Conservation (phyloP, 495 filamentous ascomycete genomes). For the Trichoderma erinaceum region DNA sequence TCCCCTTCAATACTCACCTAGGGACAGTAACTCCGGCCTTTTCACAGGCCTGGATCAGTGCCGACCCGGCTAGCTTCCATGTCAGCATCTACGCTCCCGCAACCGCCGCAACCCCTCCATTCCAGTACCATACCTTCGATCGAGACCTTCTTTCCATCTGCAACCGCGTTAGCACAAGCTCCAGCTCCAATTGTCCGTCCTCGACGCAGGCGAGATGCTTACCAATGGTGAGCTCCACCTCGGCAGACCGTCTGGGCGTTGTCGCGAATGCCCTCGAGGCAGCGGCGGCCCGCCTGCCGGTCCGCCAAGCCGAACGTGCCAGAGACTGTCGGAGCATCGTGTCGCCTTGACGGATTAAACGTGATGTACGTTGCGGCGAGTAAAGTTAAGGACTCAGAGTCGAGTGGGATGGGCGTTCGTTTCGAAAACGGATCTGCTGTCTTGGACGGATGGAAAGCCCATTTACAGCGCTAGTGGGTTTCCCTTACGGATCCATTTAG, state of each 20-base stretch:
- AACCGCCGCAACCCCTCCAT: conserved; percentile 20
- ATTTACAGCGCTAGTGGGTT: conserved; percentile 11
- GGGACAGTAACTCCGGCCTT: conserved; percentile 90
- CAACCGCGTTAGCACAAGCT: conserved; percentile 28
- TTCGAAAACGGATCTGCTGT: conserved; percentile 2
- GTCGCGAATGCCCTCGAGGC: conserved; percentile 68
- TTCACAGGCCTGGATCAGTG: conserved; percentile 97
- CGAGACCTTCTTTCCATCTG: conserved; percentile 91
- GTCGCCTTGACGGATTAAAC: conserved; percentile 43
- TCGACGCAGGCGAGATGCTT: conserved; percentile 28
- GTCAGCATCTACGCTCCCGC: conserved; percentile 22
- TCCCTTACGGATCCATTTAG: conserved; percentile 17
- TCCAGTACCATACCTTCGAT: conserved; percentile 67
- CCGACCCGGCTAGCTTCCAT: conserved; percentile 64
- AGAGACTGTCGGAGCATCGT: conserved; percentile 86
- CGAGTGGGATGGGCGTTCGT: conserved; percentile 19
- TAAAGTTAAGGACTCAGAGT: conserved; percentile 24
- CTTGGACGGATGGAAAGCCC: conserved; percentile 6
- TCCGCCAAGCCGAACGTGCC: conserved; percentile 78
- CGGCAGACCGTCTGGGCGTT: conserved; percentile 63
- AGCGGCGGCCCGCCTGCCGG: conserved; percentile 58
- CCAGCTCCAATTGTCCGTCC: conserved; percentile 17
- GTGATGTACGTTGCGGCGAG: conserved; percentile 23
- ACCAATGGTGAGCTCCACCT: conserved; percentile 95
- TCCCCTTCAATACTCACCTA: conserved; percentile 48